These are phyloP conservation scores for Penicillium nucicola DNA, from an alignment of 495 filamentous ascomycete species.

Conservation along the genomic window DNA sequence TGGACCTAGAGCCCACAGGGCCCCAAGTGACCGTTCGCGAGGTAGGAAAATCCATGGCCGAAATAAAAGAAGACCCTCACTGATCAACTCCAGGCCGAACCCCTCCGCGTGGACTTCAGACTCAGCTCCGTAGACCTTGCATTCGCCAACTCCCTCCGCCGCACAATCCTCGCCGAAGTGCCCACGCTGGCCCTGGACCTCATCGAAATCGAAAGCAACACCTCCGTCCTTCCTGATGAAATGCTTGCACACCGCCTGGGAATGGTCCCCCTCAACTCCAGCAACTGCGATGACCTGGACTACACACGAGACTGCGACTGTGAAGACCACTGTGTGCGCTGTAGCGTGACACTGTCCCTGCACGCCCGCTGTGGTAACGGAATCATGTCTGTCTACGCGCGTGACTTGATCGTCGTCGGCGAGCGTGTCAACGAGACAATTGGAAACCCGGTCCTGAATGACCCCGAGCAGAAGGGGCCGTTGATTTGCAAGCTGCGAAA, in stretches of 20 bases:
- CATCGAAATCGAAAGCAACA: conserved; percentile 89
- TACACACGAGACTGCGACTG: conserved; percentile 97
- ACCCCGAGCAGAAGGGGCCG: conserved; percentile 72
- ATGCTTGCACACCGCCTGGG: conserved; percentile 92
- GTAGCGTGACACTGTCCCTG: conserved; percentile 77
- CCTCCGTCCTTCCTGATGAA: conserved; percentile 91
- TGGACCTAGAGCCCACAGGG: conserved; percentile 63
- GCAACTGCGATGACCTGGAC: conserved; percentile 76
- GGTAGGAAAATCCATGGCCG: conserved; percentile 31
- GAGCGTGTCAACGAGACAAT: conserved; percentile 65
- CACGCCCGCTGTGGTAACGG: conserved; percentile 80
- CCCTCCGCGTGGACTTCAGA: conserved; percentile 74
- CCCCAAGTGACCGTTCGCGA: conserved; percentile 70
- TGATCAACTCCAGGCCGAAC: conserved; percentile 54
- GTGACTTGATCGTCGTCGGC: conserved; percentile 69
- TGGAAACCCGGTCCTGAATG: conserved; percentile 82
- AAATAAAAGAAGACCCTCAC: not conserved
- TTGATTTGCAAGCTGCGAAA: conserved; percentile 87
- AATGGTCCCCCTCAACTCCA: conserved; percentile 81
- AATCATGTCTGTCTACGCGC: conserved; percentile 85
- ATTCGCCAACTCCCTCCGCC: conserved; percentile 92
- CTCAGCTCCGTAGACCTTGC: conserved; percentile 75
- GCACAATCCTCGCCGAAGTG: conserved; percentile 89
- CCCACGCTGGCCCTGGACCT: conserved; percentile 94
- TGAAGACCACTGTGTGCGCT: conserved; percentile 86